phyloP scores from a whole-genome alignment of 2,329 filamentous ascomycete genomes.

The Stromatinia cepivora region DNA sequence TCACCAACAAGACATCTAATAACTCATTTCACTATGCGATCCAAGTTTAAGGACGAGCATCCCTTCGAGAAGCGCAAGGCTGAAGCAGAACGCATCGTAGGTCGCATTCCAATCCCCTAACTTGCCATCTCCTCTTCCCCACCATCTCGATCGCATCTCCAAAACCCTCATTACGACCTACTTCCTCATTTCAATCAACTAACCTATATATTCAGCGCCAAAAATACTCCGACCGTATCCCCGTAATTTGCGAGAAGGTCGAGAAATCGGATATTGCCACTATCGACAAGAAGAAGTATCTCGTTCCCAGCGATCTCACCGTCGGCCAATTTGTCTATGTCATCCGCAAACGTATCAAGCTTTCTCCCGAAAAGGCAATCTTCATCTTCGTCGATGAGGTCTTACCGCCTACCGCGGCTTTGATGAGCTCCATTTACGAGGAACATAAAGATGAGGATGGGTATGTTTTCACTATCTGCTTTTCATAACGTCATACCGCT shows the following conservation, averaged over 20 bases:
- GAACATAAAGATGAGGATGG: conserved; percentile 88
- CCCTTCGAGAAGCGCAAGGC: conserved; percentile 99
- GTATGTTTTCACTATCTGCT: conserved; percentile 45
- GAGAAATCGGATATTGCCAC: conserved; percentile 99
- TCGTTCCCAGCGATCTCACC: conserved; percentile 94
- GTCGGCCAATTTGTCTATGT: conserved; percentile 99
- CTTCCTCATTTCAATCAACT: conserved; percentile 7
- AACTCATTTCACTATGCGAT: conserved; percentile 72
- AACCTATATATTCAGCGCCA: conserved; percentile 57
- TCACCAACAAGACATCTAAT: conserved; percentile 23
- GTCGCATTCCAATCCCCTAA: conserved; percentile 27
- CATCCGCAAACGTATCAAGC: conserved; percentile 99
- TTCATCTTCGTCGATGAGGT: conserved; percentile 99
- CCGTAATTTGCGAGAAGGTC: conserved; percentile 99
- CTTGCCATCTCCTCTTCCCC: conserved; percentile 16
- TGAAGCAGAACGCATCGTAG: conserved; percentile 78
- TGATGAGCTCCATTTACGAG: conserved; percentile 99
- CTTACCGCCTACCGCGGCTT: conserved; percentile 88
- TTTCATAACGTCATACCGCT: conserved; percentile 23
- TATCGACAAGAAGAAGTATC: conserved; percentile 99
- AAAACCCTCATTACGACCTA: conserved; percentile 20
- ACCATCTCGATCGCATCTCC: conserved; percentile 21
- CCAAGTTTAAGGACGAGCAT: conserved; percentile 99
- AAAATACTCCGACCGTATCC: conserved; percentile 98
- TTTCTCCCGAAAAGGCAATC: conserved; percentile 98